Conservation (phyloP, 768 basidiomycete species). For the Mycena venus region DNA sequence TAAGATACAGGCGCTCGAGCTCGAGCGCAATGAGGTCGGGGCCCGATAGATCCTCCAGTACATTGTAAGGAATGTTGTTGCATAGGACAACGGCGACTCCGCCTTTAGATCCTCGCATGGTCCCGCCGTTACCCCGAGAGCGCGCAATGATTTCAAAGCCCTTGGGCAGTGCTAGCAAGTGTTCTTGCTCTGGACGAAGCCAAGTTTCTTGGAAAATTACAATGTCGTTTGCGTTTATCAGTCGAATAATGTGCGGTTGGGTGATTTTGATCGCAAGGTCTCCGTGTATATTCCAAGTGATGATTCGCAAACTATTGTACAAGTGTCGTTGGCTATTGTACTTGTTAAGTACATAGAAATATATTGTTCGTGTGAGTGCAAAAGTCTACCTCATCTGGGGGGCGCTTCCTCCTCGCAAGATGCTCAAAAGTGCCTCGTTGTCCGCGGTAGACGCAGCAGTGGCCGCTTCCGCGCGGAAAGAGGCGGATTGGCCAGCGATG, state of each 20-base stretch:
- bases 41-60: background rate
- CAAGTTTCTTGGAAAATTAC: conserved; percentile 15
- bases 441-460: no score
- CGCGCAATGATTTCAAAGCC: background rate
- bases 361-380: no score
- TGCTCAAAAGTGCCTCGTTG: no score
- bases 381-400: no score
- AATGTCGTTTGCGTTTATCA: background rate
- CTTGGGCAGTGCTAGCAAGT: background rate
- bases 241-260: background rate
- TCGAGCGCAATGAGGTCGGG: conserved; percentile 10
- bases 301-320: background rate
- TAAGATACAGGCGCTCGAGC: background rate
- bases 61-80: background rate
- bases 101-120: background rate
- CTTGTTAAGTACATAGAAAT: no score
- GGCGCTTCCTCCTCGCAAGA: no score
- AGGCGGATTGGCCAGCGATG: no score
- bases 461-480: no score
- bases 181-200: background rate
- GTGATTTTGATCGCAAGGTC: conserved; percentile 14
- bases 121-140: background rate
- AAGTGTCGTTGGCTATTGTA: no score
- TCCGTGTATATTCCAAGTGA: conserved; percentile 17
- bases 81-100: background rate